phyloP scores from a whole-genome alignment of 805 yeast genomes.

The Jamesozyma spencerorum region DNA sequence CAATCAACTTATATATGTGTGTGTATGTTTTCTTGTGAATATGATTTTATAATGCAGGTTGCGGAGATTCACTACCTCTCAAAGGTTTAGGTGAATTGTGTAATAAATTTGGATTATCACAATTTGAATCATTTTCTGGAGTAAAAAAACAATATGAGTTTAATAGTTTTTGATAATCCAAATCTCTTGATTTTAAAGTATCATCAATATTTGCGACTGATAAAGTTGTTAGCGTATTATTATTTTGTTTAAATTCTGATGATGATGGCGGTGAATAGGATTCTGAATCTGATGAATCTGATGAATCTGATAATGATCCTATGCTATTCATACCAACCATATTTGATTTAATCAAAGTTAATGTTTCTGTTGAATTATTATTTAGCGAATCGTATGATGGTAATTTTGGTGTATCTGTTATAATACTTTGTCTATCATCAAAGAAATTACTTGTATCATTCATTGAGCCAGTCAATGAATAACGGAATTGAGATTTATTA shows the following conservation, averaged over 20 bases:
- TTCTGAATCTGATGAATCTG: not conserved
- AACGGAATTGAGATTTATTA: constrained; percentile 1
- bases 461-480: constrained; percentile 1
- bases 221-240: constrained; percentile 1
- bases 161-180: constrained; percentile 3
- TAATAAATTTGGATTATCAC: not conserved
- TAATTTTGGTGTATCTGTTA: constrained; percentile 11
- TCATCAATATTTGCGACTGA: not conserved
- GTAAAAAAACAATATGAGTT: constrained; percentile 6
- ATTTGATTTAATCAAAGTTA: constrained; percentile 3
- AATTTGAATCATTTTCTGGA: constrained; percentile 1
- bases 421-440: constrained; percentile 16
- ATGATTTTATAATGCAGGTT: constrained; percentile 1
- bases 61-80: constrained; percentile 1
- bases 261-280: not conserved
- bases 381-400: not conserved
- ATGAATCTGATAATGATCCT: not conserved
- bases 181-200: constrained; percentile 1
- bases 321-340: not conserved
- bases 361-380: constrained; percentile 16
- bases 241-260: not conserved
- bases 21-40: too few relatives aligned
- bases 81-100: not conserved
- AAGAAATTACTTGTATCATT: constrained; percentile 6
- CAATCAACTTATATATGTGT: too few relatives aligned